These are phyloP conservation scores for Coemansia furcata DNA, from an alignment of 192 early-diverging fungal species.

Conservation along the genomic window DNA sequence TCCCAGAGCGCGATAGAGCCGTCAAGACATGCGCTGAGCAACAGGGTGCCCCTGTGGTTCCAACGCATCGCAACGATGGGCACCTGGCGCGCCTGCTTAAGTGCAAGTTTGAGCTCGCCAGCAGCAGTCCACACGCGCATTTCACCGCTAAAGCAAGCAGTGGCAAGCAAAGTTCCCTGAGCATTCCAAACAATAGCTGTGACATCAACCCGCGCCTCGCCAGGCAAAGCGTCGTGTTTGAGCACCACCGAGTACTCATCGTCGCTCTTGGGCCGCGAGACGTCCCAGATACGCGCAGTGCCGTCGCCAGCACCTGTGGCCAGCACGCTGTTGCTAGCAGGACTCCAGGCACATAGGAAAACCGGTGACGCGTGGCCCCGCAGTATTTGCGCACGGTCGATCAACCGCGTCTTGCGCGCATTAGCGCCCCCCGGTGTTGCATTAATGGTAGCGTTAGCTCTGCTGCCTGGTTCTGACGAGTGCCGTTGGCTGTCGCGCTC, in stretches of 20 bases:
- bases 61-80: slow-evolving; percentile 85
- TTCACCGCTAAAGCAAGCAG: slow-evolving; percentile 82
- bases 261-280: slow-evolving; percentile 56
- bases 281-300: slow-evolving; percentile 82
- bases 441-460: background rate
- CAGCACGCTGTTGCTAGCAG: slow-evolving; percentile 57
- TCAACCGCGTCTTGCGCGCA: slow-evolving; percentile 10
- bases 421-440: background rate
- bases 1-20: slow-evolving; percentile 87
- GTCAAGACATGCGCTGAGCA: slow-evolving; percentile 78
- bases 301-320: slow-evolving; percentile 81
- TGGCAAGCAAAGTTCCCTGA: slow-evolving; percentile 73
- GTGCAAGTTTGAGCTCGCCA: slow-evolving; percentile 58
- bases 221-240: slow-evolving; percentile 39
- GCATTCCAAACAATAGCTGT: slow-evolving; percentile 86
- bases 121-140: slow-evolving; percentile 78
- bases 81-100: slow-evolving; percentile 66
- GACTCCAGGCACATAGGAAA: slow-evolving; percentile 81
- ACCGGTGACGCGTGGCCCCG: slow-evolving; percentile 72
- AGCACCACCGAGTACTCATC: slow-evolving; percentile 56
- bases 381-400: slow-evolving; percentile 57
- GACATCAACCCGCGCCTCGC: slow-evolving; percentile 64
- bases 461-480: background rate
- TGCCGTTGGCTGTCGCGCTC: slow-evolving; percentile 21
- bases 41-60: slow-evolving; percentile 73